phyloP scores from a whole-genome alignment of 2,329 filamentous ascomycete genomes.

The Cryphonectria carpinicola region DNA sequence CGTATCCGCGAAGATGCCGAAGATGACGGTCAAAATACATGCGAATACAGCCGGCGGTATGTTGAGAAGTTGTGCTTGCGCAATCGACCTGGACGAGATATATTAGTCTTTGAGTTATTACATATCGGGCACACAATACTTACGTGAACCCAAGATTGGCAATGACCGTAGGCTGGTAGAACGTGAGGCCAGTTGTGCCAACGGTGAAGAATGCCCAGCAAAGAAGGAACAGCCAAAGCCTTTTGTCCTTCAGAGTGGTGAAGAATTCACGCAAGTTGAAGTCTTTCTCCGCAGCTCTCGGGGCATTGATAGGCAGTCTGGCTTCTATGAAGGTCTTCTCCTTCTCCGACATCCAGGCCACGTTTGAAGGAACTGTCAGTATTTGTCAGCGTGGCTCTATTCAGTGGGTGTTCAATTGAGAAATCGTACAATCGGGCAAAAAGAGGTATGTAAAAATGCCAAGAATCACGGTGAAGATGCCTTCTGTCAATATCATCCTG shows the following conservation, averaged over 20 bases:
- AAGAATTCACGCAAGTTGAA: slow-evolving; percentile 46
- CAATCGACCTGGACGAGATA: slow-evolving; percentile 37
- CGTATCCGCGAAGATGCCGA: slow-evolving; percentile 48
- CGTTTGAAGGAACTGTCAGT: slow-evolving; percentile 44
- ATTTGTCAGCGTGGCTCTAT: slow-evolving; percentile 21
- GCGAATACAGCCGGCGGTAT: slow-evolving; percentile 49
- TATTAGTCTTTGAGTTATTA: slow-evolving; percentile 35
- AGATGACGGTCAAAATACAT: slow-evolving; percentile 46
- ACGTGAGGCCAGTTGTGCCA: slow-evolving; percentile 47
- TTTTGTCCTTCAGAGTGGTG: slow-evolving; percentile 42
- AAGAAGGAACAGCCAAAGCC: slow-evolving; percentile 49
- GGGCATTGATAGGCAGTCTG: slow-evolving; percentile 46
- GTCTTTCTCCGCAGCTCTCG: slow-evolving; percentile 43
- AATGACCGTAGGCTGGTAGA: slow-evolving; percentile 48
- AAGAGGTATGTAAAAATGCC: slow-evolving; percentile 52
- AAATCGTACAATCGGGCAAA: slow-evolving; percentile 54
- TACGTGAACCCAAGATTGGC: slow-evolving; percentile 47
- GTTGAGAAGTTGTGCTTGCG: slow-evolving; percentile 52
- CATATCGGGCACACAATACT: slow-evolving; percentile 27
- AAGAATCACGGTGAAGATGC: background rate
- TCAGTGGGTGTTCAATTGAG: background rate
- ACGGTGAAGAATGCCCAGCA: slow-evolving; percentile 53
- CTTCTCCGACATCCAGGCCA: slow-evolving; percentile 48
- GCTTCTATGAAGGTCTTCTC: slow-evolving; percentile 55
- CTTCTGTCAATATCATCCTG: slow-evolving; percentile 49